Evolutionary conservation across 768 basidiomycete genomes (phyloP).

Genomic region (Mycena chlorophos): DNA sequence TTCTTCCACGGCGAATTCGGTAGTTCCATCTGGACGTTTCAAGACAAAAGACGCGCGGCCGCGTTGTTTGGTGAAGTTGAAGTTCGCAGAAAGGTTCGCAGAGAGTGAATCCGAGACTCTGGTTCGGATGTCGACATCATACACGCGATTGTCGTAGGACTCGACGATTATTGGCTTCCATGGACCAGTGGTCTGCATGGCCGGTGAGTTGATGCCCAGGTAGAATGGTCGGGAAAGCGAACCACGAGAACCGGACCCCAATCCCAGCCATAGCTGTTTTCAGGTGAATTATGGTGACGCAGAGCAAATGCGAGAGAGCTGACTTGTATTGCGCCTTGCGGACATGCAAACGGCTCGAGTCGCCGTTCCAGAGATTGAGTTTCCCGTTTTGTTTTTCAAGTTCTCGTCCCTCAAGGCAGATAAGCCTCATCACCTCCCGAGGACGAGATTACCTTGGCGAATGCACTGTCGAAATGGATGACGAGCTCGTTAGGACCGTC

Average conservation of each 20-base stretch:
- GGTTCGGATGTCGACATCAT: conserved; percentile 63
- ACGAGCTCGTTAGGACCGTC: conserved; percentile 64
- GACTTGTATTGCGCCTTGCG: conserved; percentile 93
- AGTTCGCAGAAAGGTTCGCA: conserved; percentile 49
- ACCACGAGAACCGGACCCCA: conserved; percentile 86
- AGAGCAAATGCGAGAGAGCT: conserved; percentile 25
- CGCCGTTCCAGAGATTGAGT: conserved; percentile 82
- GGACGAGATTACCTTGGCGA: conserved; percentile 51
- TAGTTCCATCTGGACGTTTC: conserved; percentile 48
- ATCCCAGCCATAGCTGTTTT: conserved; percentile 90
- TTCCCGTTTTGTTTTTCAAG: conserved; percentile 68
- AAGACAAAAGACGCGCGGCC: conserved; percentile 50
- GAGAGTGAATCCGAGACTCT: conserved; percentile 56
- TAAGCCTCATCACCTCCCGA: neutral
- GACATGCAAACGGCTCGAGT: conserved; percentile 85
- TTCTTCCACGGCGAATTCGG: conserved; percentile 40
- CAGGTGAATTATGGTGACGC: neutral
- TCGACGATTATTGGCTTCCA: conserved; percentile 82
- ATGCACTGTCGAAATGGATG: conserved; percentile 74
- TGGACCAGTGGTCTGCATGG: conserved; percentile 63
- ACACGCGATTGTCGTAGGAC: conserved; percentile 62
- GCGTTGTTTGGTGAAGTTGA: conserved; percentile 43
- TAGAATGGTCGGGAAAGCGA: no score
- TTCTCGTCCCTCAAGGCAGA: conserved; percentile 69
- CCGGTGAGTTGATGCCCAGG: neutral